Conservation (phyloP, 73 alveolate species). For the Tetrahymena elliotti region DNA sequence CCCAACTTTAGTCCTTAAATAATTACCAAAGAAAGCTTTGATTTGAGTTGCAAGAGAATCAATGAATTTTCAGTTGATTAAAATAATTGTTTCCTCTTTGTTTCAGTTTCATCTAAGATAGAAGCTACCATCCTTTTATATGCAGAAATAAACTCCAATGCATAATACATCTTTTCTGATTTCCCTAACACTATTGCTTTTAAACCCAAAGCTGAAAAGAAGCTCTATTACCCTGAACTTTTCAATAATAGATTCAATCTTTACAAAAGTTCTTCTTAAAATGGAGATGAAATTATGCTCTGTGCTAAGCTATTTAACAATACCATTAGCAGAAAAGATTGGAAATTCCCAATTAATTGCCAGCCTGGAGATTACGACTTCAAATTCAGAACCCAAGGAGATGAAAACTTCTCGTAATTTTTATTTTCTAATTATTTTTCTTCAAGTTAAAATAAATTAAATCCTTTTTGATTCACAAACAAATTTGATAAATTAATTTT, state of each 20-base stretch:
- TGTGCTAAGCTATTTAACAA: not conserved
- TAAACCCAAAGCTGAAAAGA: not conserved
- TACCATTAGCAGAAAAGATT: not conserved
- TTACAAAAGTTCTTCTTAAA: not conserved
- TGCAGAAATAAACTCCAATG: not conserved
- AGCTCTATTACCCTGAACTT: not conserved
- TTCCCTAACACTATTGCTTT: not conserved
- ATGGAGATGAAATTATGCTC: not conserved
- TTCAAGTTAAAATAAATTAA: no score
- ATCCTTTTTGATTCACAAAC: no score
- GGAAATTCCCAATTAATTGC: not conserved
- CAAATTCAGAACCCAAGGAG: not conserved
- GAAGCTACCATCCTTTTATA: not conserved
- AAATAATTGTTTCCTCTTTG: not conserved
- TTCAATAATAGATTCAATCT: not conserved
- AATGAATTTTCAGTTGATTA: not conserved
- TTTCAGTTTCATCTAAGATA: not conserved
- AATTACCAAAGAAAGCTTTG: not conserved
- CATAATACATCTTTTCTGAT: not conserved
- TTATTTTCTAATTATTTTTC: no score
- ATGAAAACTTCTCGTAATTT: not conserved
- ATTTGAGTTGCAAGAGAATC: not conserved
- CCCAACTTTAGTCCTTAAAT: not conserved
- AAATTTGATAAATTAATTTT: not conserved
- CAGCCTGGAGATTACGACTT: not conserved